Evolutionary conservation across 441 rosid species (phyloP).

Genomic region (Rhodomyrtus psidioides): DNA sequence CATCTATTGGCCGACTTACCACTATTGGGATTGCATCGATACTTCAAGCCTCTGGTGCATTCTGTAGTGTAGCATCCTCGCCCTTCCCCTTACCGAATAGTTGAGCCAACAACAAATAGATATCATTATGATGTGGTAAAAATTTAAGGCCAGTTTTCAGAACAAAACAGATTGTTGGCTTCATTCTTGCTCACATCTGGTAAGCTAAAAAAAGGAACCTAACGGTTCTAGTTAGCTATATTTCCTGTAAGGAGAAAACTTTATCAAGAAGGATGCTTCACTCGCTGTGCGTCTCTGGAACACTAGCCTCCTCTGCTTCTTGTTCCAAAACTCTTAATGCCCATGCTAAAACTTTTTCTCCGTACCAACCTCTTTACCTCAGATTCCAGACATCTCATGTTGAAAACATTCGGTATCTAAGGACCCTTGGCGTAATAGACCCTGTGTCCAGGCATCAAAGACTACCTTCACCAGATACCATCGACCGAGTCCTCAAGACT

Average conservation of each 20-base stretch:
- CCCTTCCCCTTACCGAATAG: neutral
- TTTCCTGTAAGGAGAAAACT: neutral
- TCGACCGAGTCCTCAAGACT: constrained; percentile 32
- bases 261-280: constrained; percentile 15
- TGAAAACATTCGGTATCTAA: constrained; percentile 66
- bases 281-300: constrained; percentile 18
- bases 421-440: constrained; percentile 49
- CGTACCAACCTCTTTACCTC: constrained; percentile 33
- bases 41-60: neutral
- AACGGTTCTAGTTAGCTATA: neutral
- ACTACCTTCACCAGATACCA: constrained; percentile 36
- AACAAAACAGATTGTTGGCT: neutral
- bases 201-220: neutral
- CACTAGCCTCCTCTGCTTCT: constrained; percentile 13
- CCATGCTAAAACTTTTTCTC: constrained; percentile 6
- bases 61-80: neutral
- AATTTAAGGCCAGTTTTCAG: neutral
- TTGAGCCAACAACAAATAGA: neutral
- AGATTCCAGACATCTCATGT: constrained; percentile 65
- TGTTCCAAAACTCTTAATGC: constrained; percentile 2
- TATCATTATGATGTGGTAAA: neutral
- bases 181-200: neutral
- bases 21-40: neutral
- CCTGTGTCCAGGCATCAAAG: constrained; percentile 24
- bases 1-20: neutral